Evolutionary conservation across 768 basidiomycete genomes (phyloP), one percentile per base, ranked within the genome.

Genomic region (Suillus hirtellus): DNA sequence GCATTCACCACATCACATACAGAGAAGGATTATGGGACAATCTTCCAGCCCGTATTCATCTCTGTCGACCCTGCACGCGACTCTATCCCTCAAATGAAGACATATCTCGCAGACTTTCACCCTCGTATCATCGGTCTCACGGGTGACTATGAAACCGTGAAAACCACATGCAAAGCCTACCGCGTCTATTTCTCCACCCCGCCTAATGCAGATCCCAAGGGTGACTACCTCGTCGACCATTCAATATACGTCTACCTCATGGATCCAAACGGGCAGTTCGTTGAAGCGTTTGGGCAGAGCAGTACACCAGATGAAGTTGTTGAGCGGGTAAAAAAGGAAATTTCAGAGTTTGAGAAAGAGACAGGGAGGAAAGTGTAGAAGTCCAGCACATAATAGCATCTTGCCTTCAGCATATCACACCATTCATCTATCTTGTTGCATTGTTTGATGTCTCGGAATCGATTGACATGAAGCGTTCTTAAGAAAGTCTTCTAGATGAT

Each of bases 151-250:
- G 85, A 86, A 19, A 82, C 86, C 19, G 89, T 89, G 66, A 99
- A 99, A 76, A 82, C 88, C 34, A 86, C 89, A 27, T 99, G 96
- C 83, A 96, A 95, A 75, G 88, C 91, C 34, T 99, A 96, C 76
- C 90, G 97, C 46, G 97, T 99, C 47, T 99, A 99, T 77, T 99
- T 99, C 81, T 97, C 95, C 7, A 98, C 96, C 5, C 93, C 93
- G 2, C 93, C 93, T 11, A 79, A 92, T 69, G 91, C 95, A 2
- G 89, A 93, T 69, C 86, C 90, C 17, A 86, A 84, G 10, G 96
- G 95, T 58, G 97, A 99, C 79, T 99, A 99, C 74, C 86, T 99
- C 50, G 97, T 99, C 40, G 97, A 99, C 77, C 90, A 92, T 75
- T 95, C 92, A 47, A 96, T 97, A 74, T 98, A 95, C 77, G 92